Evolutionary conservation across 2,329 filamentous ascomycete species (phyloP), one percentile per base, ranked within the genome.

Genomic region (Colletotrichum sansevieriae): DNA sequence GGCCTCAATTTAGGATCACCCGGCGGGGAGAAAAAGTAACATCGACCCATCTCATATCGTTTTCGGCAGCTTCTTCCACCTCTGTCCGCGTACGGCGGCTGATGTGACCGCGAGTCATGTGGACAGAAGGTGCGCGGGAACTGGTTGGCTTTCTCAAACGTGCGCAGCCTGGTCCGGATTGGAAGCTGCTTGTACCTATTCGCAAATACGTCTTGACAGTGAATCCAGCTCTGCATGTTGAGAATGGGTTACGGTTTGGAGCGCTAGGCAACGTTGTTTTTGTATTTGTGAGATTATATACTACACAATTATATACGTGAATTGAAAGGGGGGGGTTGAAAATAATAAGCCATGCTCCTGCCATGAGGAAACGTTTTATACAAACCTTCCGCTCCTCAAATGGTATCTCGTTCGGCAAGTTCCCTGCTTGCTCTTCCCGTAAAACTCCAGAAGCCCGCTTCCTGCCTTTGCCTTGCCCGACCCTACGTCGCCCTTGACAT

Each of bases 361-460:
- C 22, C 39, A 46, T 11, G 29, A 46, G n/a, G 39, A 46, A 22
- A 13, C 7, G 29, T 7, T 13, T 18, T 43, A 10, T 35, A 35
- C 22, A 20, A n/a, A 43, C 43, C 20, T 13, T 37, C 47, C 13
- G 18, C 15, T 54, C 55, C 37, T 54, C n/a, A 15, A 20, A 33
- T 49, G 54, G 33, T 65, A 59, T 68, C 39, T 41, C 22, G 33
- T 52, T 57, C 33, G 51, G 22, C 3, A 29, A 25, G 41, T 51
- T 7, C 20, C 33, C 22, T 35, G 57, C 41, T 63, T 41, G 33
- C 20, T 12, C 18, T 25, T 56, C 54, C 25, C 37, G 15, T 54
- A 39, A 63, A 63, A 64, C 60, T 64, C 52, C 65, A 58, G 35
- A 64, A 61, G 55, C 66, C 55, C 41, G 62, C 55, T 65, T 54